Evolutionary conservation across 106 monocot species (phyloP), one percentile per base, ranked within the genome.

Genomic region (Allium fistulosum): DNA sequence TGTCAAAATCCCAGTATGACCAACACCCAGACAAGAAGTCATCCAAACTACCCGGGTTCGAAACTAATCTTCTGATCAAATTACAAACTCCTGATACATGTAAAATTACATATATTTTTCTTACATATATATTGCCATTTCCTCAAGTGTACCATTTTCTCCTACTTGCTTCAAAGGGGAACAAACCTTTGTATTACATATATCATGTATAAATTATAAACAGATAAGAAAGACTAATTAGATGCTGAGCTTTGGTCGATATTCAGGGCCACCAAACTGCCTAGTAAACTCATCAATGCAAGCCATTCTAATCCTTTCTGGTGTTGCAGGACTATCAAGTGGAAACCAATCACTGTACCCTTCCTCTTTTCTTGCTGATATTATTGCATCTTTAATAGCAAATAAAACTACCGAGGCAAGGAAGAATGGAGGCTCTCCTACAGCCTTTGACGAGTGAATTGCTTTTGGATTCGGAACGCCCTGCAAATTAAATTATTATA

Each of bases 261-360:
- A 97, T 70, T 89, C 66, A 8, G 64, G 17, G 11, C 57, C 56
- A 13, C 75, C 89, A 74, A 97, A 92, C 16, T 58, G 69, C 69
- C 73, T 84, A 0, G 89, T 92, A 74, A 97, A 82, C 61, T 76
- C 69, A 75, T 92, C 97, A 0, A 87, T 11, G 71, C 97, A 97
- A 61, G 89, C 92, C 97, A 97, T 97, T 60, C 97, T 74, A n/a
- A 97, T 97, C 74, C 97, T 84, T 71, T 97, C 97, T 0, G 97
- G 92, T 7, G 97, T 97, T 13, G 86, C 92, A 0, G 97, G 97
- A 69, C 79, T 97, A 65, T 97, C 97, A 7, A 97, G 87, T 3
- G 86, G 82, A 60, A 97, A 97, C 97, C 97, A 97, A 2, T 72
- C 89, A 12, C 68, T 26, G 18, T 70, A 53, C 8, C 89, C 89